phyloP scores from a whole-genome alignment of 1,139 yeast genomes.

The Hyphopichia burtonii region DNA sequence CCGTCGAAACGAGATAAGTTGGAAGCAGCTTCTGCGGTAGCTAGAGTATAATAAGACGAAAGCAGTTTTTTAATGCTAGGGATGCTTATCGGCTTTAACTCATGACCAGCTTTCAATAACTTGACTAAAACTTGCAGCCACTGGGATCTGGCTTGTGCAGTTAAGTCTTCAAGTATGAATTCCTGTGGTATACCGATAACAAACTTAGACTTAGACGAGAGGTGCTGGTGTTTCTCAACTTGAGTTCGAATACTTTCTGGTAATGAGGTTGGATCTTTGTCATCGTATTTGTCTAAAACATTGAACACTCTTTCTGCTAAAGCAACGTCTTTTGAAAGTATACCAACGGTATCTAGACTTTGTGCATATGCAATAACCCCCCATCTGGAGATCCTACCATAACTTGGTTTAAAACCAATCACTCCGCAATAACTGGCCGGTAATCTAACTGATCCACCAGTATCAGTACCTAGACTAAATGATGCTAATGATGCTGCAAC shows the following conservation, averaged over 20 bases:
- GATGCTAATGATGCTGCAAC: conserved; percentile 71
- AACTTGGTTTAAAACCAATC: conserved; percentile 87
- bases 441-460: conserved; percentile 92
- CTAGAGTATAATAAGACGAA: conserved; percentile 84
- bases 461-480: conserved; percentile 82
- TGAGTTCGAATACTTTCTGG: conserved; percentile 31
- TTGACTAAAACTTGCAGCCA: conserved; percentile 47
- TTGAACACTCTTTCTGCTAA: conserved; percentile 49
- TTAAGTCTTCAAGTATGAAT: conserved; percentile 56
- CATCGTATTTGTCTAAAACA: conserved; percentile 60
- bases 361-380: conserved; percentile 95
- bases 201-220: conserved; percentile 12
- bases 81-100: conserved; percentile 59
- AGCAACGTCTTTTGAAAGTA: conserved; percentile 53
- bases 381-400: conserved; percentile 88
- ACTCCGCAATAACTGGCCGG: conserved; percentile 89
- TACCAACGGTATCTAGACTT: conserved; percentile 91
- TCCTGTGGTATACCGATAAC: conserved; percentile 74
- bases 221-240: conserved; percentile 9
- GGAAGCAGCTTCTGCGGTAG: conserved; percentile 93
- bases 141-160: conserved; percentile 40
- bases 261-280: conserved; percentile 79
- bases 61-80: conserved; percentile 67
- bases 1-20: conserved; percentile 91
- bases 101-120: conserved; percentile 52